phyloP scores from a whole-genome alignment of 192 early-diverging fungal genomes.

The Diversispora epigaea region DNA sequence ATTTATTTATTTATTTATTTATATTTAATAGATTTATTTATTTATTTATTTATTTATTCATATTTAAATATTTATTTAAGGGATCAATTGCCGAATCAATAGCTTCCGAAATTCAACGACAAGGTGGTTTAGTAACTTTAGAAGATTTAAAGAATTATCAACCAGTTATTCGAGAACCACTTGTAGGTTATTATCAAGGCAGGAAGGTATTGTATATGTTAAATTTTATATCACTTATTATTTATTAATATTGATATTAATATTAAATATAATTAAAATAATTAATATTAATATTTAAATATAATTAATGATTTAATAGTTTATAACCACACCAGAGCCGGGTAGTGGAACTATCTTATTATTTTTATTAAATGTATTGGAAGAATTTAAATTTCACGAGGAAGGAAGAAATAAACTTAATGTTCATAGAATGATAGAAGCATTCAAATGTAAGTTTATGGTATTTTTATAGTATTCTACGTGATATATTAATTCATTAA shows the following conservation, averaged over 20 bases:
- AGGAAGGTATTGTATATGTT: constrained; percentile 52
- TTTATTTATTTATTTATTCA: no score
- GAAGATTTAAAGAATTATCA: constrained; percentile 72
- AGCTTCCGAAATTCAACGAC: constrained; percentile 56
- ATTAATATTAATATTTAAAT: no score
- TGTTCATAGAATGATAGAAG: not conserved
- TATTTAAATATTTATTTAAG: constrained; percentile 36
- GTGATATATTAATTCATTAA: not conserved
- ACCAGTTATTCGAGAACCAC: constrained; percentile 56
- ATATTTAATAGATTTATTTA: no score
- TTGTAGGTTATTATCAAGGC: constrained; percentile 75
- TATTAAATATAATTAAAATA: not conserved
- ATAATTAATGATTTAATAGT: not conserved
- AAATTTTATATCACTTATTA: not conserved
- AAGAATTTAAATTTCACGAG: constrained; percentile 69
- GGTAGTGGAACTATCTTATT: constrained; percentile 82
- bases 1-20: not conserved
- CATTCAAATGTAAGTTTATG: not conserved
- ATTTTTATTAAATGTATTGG: constrained; percentile 82
- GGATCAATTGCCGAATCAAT: constrained; percentile 68
- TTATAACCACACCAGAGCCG: constrained; percentile 62
- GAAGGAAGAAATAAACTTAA: constrained; percentile 50
- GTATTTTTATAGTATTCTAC: not conserved
- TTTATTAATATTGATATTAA: not conserved
- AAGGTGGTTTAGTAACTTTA: constrained; percentile 75